Percentiles rank a stretch among this genome's conserved stretches.
These are phyloP conservation scores for Protea cynaroides DNA, from an alignment of 164 flowering plant species.

Conservation along the genomic window DNA sequence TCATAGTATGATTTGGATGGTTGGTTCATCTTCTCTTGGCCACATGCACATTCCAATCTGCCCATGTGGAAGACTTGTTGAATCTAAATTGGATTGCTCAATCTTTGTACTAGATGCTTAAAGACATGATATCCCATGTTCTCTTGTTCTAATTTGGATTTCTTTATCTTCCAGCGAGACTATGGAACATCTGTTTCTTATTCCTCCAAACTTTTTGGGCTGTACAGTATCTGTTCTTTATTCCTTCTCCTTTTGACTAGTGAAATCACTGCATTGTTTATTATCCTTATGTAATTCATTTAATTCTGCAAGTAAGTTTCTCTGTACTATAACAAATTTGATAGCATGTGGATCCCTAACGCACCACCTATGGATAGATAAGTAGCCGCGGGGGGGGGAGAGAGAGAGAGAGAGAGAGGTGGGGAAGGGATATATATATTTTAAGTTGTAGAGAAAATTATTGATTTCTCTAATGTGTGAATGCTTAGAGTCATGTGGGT, in stretches of 20 bases:
- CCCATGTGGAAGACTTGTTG: neutral
- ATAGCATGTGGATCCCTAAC: neutral
- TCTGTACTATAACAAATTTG: neutral
- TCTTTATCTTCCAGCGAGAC: neutral
- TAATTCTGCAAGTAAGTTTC: neutral
- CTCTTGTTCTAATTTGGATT: neutral
- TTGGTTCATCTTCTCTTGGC: neutral
- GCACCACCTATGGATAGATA: neutral
- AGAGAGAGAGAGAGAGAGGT: neutral
- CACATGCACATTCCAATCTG: neutral
- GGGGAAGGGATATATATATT: neutral
- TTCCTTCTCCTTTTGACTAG: no score
- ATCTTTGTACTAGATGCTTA: neutral
- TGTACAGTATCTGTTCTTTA: no score
- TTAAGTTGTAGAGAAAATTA: neutral
- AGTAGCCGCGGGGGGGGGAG: no score
- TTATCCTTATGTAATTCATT: neutral
- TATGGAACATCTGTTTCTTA: neutral
- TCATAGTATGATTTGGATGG: neutral
- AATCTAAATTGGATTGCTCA: neutral
- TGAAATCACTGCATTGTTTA: no score
- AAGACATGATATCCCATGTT: neutral
- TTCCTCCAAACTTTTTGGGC: no score
- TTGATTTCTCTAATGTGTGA: no score
- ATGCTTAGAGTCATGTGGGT: neutral